phyloP scores from a whole-genome alignment of 2,329 filamentous ascomycete species.

The Aphanocladium album region DNA sequence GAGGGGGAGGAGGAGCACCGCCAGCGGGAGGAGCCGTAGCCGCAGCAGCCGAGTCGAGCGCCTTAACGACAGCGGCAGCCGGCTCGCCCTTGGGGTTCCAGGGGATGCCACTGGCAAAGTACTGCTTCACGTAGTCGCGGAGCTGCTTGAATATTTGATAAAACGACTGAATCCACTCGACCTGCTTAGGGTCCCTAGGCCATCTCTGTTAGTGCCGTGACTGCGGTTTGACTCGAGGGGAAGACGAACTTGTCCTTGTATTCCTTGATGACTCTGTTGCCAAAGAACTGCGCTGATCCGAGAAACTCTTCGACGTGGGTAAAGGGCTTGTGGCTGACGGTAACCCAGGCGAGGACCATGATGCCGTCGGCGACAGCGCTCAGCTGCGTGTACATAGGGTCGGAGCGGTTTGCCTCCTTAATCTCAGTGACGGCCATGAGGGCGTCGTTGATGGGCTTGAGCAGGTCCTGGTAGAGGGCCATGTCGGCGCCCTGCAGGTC shows the following conservation, averaged over 20 bases:
- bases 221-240: too few relatives aligned
- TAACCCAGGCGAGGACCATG: constrained; percentile 85
- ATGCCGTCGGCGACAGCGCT: constrained; percentile 87
- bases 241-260: constrained; percentile 64
- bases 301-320: constrained; percentile 83
- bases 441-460: constrained; percentile 81
- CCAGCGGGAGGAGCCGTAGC: constrained; percentile 47
- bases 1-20: constrained; percentile 50
- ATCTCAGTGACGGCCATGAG: constrained; percentile 75
- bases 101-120: constrained; percentile 71
- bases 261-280: constrained; percentile 88
- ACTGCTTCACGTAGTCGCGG: constrained; percentile 75
- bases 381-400: constrained; percentile 72
- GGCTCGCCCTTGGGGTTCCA: constrained; percentile 82
- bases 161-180: constrained; percentile 89
- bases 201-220: not conserved
- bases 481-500: constrained; percentile 58
- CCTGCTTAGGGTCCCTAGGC: constrained; percentile 69
- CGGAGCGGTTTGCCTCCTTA: constrained; percentile 74
- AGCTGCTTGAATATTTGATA: constrained; percentile 86
- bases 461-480: constrained; percentile 65
- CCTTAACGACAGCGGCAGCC: constrained; percentile 59
- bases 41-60: constrained; percentile 43
- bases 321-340: constrained; percentile 73
- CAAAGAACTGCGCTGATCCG: constrained; percentile 84